A percentile compares a stretch with the other conserved stretches of the same genome.
These are phyloP conservation scores for Exophiala oligosperma DNA, from an alignment of 2,329 filamentous ascomycete genomes.

Conservation along the genomic window DNA sequence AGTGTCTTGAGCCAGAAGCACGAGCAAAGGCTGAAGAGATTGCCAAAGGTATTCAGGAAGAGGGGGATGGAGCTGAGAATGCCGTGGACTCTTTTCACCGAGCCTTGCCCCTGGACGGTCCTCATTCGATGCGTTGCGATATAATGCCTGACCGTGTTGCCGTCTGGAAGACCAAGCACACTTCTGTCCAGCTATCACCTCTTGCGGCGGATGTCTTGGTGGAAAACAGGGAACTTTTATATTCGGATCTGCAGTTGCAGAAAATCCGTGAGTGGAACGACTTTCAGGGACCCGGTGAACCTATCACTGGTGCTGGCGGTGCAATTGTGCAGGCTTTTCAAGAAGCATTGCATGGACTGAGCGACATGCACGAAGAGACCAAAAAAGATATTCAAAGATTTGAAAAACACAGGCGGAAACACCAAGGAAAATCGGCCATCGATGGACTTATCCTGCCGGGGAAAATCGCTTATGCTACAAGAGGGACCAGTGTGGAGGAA, in stretches of 20 bases:
- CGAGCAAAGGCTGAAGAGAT: slow-evolving; percentile 36
- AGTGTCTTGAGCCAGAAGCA: slow-evolving; percentile 37
- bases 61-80: slow-evolving; percentile 40
- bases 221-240: slow-evolving; percentile 53
- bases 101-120: slow-evolving; percentile 34
- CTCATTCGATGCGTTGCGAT: slow-evolving; percentile 38
- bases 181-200: slow-evolving; percentile 49
- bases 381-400: slow-evolving; percentile 49
- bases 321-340: slow-evolving; percentile 46
- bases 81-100: slow-evolving; percentile 45
- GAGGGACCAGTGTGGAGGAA: slow-evolving; percentile 17
- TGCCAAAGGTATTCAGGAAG: slow-evolving; percentile 36
- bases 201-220: slow-evolving; percentile 56
- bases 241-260: slow-evolving; percentile 49
- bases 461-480: slow-evolving; percentile 22
- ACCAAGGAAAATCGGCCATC: slow-evolving; percentile 15
- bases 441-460: slow-evolving; percentile 24
- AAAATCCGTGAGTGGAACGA: slow-evolving; percentile 54
- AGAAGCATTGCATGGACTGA: slow-evolving; percentile 50
- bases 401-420: slow-evolving; percentile 45
- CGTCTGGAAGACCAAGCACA: slow-evolving; percentile 52
- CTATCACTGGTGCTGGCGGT: slow-evolving; percentile 50
- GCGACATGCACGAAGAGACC: slow-evolving; percentile 49
- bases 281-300: slow-evolving; percentile 56
- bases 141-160: slow-evolving; percentile 50